Base-by-base conservation (phyloP, 1,284 basidiomycete genomes). In the Microbotryum violaceum region DNA sequence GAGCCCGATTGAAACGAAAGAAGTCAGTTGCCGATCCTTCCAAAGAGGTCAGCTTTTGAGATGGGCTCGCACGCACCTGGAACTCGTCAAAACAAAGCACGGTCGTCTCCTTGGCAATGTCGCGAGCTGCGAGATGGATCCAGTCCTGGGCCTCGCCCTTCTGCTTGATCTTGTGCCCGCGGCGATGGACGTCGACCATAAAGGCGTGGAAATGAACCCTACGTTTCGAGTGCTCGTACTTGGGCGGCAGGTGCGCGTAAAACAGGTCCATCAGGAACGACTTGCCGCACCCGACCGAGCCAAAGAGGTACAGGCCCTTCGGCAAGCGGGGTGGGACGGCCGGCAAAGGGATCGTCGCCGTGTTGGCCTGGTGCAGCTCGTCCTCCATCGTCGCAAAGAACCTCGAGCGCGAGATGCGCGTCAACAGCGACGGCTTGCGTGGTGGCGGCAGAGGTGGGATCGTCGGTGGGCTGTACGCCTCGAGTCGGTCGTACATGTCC, bases 251-350 rank as follows among this genome's bases (percentile, higher is more conserved):
- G 1, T 91, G 88, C 65, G 88, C 85, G 79, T 91, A 91, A 77
- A 98, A 96, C 21, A 98, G 80, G 76, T 99, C 96, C 96, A 99
- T 99, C 65, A 99, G 85, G 93, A 98, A 97, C 1, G 89, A 90
- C 81, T 91, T 91, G 27, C 96, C 94, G 6, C 93, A 97, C 1
- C 94, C 94, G 59, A 98, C 96, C 68, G 92, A 89, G 46, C 96
- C 96, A 74, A 89, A 92, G n/a, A 99, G 84, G 76, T 99, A 98
- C 27, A 98, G 80, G 14, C 93, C 91, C 69, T 87, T 87, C 0
- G 93, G 94, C 2, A 71, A 74, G 89, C 85, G 56, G 87, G 76
- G 65, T 83, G 86, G 67, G 84, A 83, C 49, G 88, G 75, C 42
- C 21, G 65, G 67, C 23, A 66, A 45, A 6, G 68, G 68, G 12